Evolutionary conservation across 2,329 filamentous ascomycete genomes (phyloP).

Genomic region (Venturia aucupariae): DNA sequence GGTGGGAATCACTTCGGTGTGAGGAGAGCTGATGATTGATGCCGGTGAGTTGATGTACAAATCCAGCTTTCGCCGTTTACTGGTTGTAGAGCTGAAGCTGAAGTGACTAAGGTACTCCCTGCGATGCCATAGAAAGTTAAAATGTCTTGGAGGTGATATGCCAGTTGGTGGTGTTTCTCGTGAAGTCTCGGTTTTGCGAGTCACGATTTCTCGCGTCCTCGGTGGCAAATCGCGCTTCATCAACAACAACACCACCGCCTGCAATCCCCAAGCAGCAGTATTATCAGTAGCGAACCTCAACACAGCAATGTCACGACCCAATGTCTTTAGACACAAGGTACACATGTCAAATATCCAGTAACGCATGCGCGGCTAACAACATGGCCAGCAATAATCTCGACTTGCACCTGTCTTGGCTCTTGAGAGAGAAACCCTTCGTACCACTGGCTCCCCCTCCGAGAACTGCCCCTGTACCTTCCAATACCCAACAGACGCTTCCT

Average conservation of each 20-base stretch:
- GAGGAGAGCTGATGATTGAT: no score
- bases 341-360: neutral
- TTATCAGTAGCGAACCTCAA: neutral
- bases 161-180: neutral
- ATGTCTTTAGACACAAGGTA: conserved; percentile 9
- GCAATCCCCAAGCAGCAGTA: neutral
- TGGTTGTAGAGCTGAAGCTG: no score
- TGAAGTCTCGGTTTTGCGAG: neutral
- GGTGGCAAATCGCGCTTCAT: neutral
- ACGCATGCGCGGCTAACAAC: neutral
- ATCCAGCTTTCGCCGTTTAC: no score
- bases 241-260: neutral
- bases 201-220: neutral
- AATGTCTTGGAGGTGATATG: neutral
- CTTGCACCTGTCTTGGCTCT: conserved; percentile 40
- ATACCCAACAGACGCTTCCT: conserved; percentile 14
- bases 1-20: no score
- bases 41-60: no score
- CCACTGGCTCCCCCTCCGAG: conserved; percentile 26
- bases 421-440: conserved; percentile 36
- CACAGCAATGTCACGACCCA: conserved; percentile 8
- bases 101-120: no score
- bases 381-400: conserved; percentile 33
- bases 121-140: no score
- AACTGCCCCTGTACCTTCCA: conserved; percentile 14